Conservation (phyloP, 75 land plant species). For the Cupressus sempervirens region DNA sequence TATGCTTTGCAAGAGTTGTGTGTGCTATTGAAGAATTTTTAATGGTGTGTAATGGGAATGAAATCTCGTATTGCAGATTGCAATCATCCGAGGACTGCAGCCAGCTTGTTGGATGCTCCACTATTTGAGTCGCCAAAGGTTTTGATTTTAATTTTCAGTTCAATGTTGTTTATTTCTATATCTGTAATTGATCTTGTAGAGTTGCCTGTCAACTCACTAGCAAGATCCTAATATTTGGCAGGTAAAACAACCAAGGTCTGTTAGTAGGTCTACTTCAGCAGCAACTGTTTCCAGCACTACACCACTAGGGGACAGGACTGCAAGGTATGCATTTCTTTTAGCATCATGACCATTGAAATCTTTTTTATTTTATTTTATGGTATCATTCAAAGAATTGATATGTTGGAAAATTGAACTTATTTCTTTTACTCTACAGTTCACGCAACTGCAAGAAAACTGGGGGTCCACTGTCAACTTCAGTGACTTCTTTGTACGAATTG, state of each 20-base stretch:
- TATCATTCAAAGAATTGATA: background rate
- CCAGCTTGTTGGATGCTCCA: conserved; percentile 13
- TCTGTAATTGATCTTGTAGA: background rate
- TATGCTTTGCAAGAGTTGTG: background rate
- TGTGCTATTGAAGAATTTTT: background rate
- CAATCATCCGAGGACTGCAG: conserved; percentile 47
- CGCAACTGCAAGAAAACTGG: conserved; percentile 39
- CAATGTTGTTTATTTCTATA: background rate
- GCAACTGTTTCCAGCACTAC: background rate
- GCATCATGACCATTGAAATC: background rate
- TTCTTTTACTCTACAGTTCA: conserved; percentile 24
- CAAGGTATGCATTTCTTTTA: conserved; percentile 11
- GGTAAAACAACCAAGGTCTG: background rate
- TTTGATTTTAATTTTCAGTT: background rate
- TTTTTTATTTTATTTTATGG: background rate
- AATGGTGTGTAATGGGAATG: background rate
- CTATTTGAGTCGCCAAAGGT: background rate
- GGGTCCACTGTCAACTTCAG: conserved; percentile 19
- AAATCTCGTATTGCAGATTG: conserved; percentile 36
- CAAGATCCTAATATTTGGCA: background rate
- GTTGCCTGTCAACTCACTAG: background rate
- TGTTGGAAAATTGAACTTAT: background rate
- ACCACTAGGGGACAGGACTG: conserved; percentile 22
- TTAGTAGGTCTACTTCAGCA: background rate
- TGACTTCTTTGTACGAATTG: conserved; percentile 4